Evolutionary conservation across 2,329 filamentous ascomycete genomes (phyloP), one percentile per base, ranked within the genome.

Genomic region (Dothidotthia symphoricarpi): DNA sequence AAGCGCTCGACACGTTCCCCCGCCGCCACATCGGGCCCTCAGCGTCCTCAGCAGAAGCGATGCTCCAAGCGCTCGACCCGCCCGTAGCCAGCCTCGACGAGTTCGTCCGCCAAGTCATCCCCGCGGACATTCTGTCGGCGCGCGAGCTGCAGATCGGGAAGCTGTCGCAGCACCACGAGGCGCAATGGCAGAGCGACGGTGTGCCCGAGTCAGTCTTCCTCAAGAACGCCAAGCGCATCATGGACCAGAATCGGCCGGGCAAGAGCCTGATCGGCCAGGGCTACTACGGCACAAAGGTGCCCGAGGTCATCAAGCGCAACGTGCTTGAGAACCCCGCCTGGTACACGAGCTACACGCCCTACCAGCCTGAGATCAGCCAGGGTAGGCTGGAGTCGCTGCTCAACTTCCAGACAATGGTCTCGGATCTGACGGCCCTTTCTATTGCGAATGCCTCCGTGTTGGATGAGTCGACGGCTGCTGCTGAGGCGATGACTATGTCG

Each of bases 271-370:
- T 95, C 51, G 91, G 91, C 4, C 81, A 80, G 41, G 91, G 91
- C 41, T 97, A 96, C 75, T 88, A 91, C 51, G 84, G 82, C 24
- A 91, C 88, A n/a, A 78, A 85, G 52, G 85, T 87, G 1, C 91
- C 91, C 4, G 80, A 88, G 39, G 90, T 96, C 40, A 95, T 97
- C 66, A 88, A 93, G 75, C 79, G 90, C 53, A 96, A 96, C 64
- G 78, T 97, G 4, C 73, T 97, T 41, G 89, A 97, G 75, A 91
- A 86, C 65, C 91, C 91, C 4, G 89, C 84, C 8, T 97, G 91
- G 91, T 97, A 97, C 68, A 97, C 91, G 27, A 95, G 89, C 71
- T 96, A 97, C 68, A 96, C 91, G 0, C 91, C 91, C 12, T 97
- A 96, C 69, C 91, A 97, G 72, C 86, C 91, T 2, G 91, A 97